Percentiles rank a stretch among this genome's conserved stretches.
These are phyloP conservation scores for Escovopsis sp. DNA, from an alignment of 2,329 filamentous ascomycete genomes.

Conservation along the genomic window DNA sequence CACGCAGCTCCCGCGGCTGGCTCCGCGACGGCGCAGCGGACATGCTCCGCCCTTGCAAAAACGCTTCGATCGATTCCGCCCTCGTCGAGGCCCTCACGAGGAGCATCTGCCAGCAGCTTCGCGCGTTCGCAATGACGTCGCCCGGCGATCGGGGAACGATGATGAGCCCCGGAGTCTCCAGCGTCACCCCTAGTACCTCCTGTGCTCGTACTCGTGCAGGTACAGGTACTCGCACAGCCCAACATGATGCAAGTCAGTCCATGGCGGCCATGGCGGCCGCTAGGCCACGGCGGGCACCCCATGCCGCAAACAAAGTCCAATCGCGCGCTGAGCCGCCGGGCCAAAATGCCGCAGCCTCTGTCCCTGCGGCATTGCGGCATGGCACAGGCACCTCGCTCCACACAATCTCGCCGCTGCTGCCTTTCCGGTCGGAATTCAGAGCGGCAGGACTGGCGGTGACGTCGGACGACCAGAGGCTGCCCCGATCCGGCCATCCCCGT, in stretches of 20 bases:
- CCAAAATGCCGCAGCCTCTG: constrained; percentile 18
- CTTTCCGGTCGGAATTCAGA: constrained; percentile 37
- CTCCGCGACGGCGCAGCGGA: constrained; percentile 8
- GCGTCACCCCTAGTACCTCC: background rate
- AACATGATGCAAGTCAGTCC: background rate
- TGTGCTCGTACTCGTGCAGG: too few relatives aligned
- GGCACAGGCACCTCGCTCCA: constrained; percentile 27
- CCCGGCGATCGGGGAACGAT: constrained; percentile 2
- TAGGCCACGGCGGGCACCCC: constrained; percentile 8
- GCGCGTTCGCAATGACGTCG: constrained; percentile 20
- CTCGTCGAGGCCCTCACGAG: constrained; percentile 31
- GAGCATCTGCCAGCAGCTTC: constrained; percentile 30
- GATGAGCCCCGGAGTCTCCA: background rate
- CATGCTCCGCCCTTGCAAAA: constrained; percentile 12
- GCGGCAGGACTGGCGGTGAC: constrained; percentile 42
- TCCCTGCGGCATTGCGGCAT: constrained; percentile 26
- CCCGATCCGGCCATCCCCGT: constrained; percentile 4
- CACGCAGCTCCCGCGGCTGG: constrained; percentile 2
- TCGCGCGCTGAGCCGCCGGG: constrained; percentile 13
- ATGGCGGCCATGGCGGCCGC: background rate
- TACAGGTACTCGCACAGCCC: too few relatives aligned
- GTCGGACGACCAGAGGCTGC: constrained; percentile 28
- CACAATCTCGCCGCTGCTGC: constrained; percentile 38
- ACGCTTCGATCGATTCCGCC: constrained; percentile 21
- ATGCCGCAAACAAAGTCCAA: constrained; percentile 18